A percentile compares a stretch with the other conserved stretches of the same genome.
phyloP scores from a whole-genome alignment of 1,284 basidiomycete genomes.

The Apiotrichum gracile region DNA sequence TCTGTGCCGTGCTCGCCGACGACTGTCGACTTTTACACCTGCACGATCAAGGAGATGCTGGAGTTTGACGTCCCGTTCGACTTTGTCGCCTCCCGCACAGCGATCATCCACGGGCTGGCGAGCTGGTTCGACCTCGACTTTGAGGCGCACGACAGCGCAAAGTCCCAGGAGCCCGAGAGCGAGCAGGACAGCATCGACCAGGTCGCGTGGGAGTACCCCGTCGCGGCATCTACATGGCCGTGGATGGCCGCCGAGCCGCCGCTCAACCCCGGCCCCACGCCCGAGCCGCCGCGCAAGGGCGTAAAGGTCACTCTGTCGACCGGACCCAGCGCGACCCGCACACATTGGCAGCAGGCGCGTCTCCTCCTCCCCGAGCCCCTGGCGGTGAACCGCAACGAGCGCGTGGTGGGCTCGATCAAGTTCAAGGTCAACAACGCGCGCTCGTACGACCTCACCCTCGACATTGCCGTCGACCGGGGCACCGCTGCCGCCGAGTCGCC shows the following conservation, averaged over 20 bases:
- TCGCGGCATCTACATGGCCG: conserved; percentile 25
- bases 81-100: conserved; percentile 41
- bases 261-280: conserved; percentile 39
- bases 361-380: conserved; percentile 45
- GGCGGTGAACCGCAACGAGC: conserved; percentile 45
- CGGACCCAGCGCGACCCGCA: conserved; percentile 39
- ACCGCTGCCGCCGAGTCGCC: background rate
- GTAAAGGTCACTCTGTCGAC: conserved; percentile 41
- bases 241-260: conserved; percentile 37
- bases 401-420: conserved; percentile 33
- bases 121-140: conserved; percentile 48
- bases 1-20: conserved; percentile 34
- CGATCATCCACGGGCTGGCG: conserved; percentile 45
- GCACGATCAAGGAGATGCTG: conserved; percentile 38
- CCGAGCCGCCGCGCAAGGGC: conserved; percentile 35
- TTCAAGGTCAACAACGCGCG: conserved; percentile 40
- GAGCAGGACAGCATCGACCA: conserved; percentile 4
- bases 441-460: conserved; percentile 43
- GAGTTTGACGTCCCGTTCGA: conserved; percentile 42
- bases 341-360: conserved; percentile 47
- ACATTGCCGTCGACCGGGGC: conserved; percentile 35
- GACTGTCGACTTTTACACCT: conserved; percentile 46
- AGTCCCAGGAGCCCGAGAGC: conserved; percentile 5
- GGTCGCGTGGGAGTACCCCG: conserved; percentile 31
- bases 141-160: conserved; percentile 16